Base-by-base conservation (phyloP, 2,329 filamentous ascomycete species). In the Phyllosticta citrichinensis region DNA sequence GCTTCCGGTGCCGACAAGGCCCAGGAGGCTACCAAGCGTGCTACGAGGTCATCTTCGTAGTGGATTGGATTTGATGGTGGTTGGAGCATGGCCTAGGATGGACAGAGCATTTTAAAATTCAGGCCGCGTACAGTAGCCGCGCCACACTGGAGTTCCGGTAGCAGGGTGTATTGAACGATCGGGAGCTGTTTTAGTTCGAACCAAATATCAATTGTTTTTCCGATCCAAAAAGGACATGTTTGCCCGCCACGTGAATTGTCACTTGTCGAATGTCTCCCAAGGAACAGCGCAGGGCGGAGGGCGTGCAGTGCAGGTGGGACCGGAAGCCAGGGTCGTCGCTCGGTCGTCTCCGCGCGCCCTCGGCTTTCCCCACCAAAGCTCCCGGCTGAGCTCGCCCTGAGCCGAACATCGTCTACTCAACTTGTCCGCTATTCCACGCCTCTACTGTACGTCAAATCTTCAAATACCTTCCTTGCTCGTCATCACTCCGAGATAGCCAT, bases 1-100 rank as follows among this genome's bases (percentile, higher is more conserved):
- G 78, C 80, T 64, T 81, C 80, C 62, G 81, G 82, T 57, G 78
- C 89, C 54, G 87, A 86, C 68, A 91, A 94, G 81, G 87, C 84
- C 66, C 76, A 79, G 58, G 83, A 84, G 70, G 78, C 81, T 58
- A 85, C 83, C 75, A 86, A 86, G 81, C 78, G 83, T 67, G 79
- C 74, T 61, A 83, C 81, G 24, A 71, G 75, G 68, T 75, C 74
- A 20, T 64, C 65, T 58, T 69, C 69, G 24, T 71, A 69, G 65
- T 72, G 71, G 59, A 64, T 40, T 40, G 58, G 59, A 19, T 12
- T 52, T 40, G n/a, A 51, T 14, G 52, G 17, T 19, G 20, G 55
- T 35, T 58, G 59, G 56, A 27, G 56, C 30, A 55, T 40, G 30
- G 40, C 5, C 22, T 30, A 12, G 51, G 25, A 47, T 14, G 50